Base-by-base conservation (phyloP, 1,139 yeast species). In the Kluyveromyces marxianus region DNA sequence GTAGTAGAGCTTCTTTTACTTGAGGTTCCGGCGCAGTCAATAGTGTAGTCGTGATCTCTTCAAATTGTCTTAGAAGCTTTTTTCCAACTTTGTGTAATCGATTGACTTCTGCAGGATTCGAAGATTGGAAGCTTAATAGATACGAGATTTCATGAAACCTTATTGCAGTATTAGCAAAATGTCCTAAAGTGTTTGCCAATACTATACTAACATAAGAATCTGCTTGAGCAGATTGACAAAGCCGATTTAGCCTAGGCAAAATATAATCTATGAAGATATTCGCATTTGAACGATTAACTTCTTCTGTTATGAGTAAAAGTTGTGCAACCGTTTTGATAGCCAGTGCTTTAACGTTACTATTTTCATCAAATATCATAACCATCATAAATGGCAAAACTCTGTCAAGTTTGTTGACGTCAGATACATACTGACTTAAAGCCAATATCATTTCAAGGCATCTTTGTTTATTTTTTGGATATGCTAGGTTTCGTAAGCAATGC, bases 351-450 rank as follows among this genome's bases (percentile, higher is more conserved):
- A 87, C 92, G 45, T 74, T 72, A 1, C 71, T 71, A 32, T 74
- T 70, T 50, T 77, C 84, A 43, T 77, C 79, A 24, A 80, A 60
- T 31, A 61, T 52, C 48, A 80, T 68, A 6, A 74, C 61, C 33
- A 86, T 75, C 32, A 92, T 65, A 58, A 83, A 87, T 0, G 99
- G 97, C 25, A 92, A 62, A 31, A 92, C 80, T 40, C 97, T 69
- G 61, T 92, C 97, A 40, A 92, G 69, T 58, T 89, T 90, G 25
- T 83, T 83, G 48, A 86, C 95, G 59, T 92, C 97, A 37, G 78
- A 77, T 2, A 88, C 70, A 49, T 80, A 75, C 58, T 87, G 96
- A 1, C 94, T 79, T 14, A 92, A 69, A 0, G 88, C 88, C 8
- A 88, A 62, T 2, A 92, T 74, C 46, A 90, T 65, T 56, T 89